Percentiles rank a stretch among this genome's conserved stretches.
phyloP scores from a whole-genome alignment of 331 rosid species.

The Cucumis variabilis region DNA sequence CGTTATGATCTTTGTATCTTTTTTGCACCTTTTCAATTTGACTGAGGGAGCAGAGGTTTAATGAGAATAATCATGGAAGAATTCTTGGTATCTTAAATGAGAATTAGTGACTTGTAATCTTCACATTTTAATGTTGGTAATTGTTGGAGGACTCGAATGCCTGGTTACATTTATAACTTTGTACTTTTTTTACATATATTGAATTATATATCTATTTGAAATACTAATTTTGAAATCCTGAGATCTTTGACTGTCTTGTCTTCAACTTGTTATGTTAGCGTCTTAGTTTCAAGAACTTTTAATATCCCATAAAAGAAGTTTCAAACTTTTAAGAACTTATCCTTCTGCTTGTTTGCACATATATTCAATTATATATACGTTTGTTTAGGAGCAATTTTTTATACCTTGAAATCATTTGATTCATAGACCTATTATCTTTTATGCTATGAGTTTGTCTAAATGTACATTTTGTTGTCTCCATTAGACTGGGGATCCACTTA shows the following conservation, averaged over 20 bases:
- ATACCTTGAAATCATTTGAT: neutral
- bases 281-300: neutral
- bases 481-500: too few relatives aligned
- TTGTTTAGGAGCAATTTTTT: neutral
- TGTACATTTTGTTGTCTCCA: too few relatives aligned
- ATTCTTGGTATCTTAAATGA: neutral
- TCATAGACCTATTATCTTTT: too few relatives aligned
- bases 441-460: too few relatives aligned
- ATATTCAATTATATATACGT: neutral
- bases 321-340: neutral
- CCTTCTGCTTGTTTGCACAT: neutral
- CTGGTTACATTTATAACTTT: neutral
- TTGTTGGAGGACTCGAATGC: neutral
- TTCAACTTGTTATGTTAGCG: neutral
- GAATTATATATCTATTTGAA: neutral
- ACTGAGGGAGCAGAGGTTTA: neutral
- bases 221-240: neutral
- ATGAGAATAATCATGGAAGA: neutral
- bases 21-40: neutral
- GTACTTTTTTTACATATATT: neutral
- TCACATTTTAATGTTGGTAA: neutral
- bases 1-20: neutral
- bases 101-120: neutral
- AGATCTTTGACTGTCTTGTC: constrained; percentile 44
- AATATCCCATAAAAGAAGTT: too few relatives aligned